These are phyloP conservation scores for Prunus mongolica DNA, from an alignment of 306 rosid species.

Conservation along the genomic window DNA sequence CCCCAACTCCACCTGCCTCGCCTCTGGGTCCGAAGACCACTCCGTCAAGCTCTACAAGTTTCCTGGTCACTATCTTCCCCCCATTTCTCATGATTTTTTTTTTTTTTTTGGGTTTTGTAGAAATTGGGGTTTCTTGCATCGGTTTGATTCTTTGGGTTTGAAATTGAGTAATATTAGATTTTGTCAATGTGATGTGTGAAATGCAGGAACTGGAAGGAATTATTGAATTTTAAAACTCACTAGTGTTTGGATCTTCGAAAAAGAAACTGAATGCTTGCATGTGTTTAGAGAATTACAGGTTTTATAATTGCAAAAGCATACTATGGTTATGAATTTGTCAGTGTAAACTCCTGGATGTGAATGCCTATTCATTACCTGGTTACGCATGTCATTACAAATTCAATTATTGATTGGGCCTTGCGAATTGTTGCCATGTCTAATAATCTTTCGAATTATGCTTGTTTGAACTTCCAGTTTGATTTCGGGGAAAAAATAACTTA, in stretches of 20 bases:
- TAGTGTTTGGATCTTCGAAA: not conserved
- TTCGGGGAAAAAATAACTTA: not conserved
- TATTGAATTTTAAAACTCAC: not conserved
- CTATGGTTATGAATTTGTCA: not conserved
- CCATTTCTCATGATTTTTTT: not conserved
- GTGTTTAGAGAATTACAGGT: not conserved
- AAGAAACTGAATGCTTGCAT: not conserved
- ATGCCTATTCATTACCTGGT: not conserved
- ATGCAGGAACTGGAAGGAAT: not conserved
- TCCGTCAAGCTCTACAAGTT: conserved; percentile 97
- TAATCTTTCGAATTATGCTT: not conserved
- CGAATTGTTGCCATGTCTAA: not conserved
- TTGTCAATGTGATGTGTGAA: not conserved
- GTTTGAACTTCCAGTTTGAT: not conserved
- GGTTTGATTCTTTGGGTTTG: not conserved
- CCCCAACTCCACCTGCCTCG: conserved; percentile 93
- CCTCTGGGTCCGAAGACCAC: conserved; percentile 90
- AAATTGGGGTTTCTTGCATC: not conserved
- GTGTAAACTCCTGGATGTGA: not conserved
- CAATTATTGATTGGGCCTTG: not conserved
- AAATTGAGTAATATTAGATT: not conserved
- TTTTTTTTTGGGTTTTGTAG: not conserved
- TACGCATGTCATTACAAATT: not conserved
- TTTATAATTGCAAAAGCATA: not conserved
- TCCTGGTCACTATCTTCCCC: conserved; percentile 49